These are phyloP conservation scores for Saitozyma podzolica DNA, from an alignment of 768 basidiomycete genomes.

Conservation along the genomic window DNA sequence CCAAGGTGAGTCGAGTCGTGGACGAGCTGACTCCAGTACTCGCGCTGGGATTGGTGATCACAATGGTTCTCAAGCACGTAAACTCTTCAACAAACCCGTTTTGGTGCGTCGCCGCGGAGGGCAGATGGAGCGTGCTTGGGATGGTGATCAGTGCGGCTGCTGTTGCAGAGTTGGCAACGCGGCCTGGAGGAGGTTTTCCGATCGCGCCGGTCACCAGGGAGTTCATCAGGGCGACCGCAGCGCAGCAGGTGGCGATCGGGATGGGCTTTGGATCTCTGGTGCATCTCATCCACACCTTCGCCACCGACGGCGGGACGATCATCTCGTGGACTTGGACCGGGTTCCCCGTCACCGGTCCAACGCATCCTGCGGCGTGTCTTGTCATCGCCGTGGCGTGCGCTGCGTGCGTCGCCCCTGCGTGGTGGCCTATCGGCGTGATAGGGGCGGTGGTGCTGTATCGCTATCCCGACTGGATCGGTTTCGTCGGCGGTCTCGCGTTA, in stretches of 20 bases:
- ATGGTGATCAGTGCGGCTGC: no score
- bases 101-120: constrained; percentile 59
- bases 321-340: constrained; percentile 89
- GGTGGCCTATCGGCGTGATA: constrained; percentile 55
- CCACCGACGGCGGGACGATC: constrained; percentile 74
- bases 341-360: constrained; percentile 71
- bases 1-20: constrained; percentile 29
- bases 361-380: constrained; percentile 66
- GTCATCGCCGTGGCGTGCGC: constrained; percentile 61
- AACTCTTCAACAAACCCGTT: constrained; percentile 84
- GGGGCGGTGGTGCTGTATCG: constrained; percentile 62
- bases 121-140: no score
- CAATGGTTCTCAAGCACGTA: constrained; percentile 70
- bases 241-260: constrained; percentile 8
- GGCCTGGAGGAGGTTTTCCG: no score
- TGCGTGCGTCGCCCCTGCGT: background rate
- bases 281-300: constrained; percentile 70
- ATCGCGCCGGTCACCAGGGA: no score
- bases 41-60: constrained; percentile 66
- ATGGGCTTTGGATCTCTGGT: constrained; percentile 52
- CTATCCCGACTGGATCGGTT: constrained; percentile 61
- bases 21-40: constrained; percentile 57
- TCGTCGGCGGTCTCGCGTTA: background rate
- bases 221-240: no score
- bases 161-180: no score